Evolutionary conservation across 2,329 filamentous ascomycete genomes (phyloP), one percentile per base, ranked within the genome.

Genomic region (Hypoxylon sp.): DNA sequence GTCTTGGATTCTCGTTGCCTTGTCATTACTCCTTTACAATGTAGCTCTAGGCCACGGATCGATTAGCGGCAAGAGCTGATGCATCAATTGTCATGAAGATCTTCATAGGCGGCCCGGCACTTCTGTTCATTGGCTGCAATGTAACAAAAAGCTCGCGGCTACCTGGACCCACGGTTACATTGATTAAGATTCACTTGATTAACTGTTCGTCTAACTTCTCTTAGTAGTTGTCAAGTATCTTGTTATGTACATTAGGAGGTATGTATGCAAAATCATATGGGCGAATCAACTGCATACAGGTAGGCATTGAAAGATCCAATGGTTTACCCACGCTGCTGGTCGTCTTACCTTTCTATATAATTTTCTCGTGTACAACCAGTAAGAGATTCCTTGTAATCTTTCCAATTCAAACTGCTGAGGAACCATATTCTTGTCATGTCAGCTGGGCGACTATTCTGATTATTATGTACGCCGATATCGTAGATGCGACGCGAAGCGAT

Each of bases 41-140:
- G 38, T 42, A 53, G 55, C 52, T 40, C 44, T 12, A 16, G 42
- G 32, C 42, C 44, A 33, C 33, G 58, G 58, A 32, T 60, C 50
- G 36, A 56, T n/a, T 20, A 48, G 51, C 33, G 51, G 56, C 50
- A 7, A 28, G 18, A 24, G 51, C 46, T 61, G 49, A 51, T 36
- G 56, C 56, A 53, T 44, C 46, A 45, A 40, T 38, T 55, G 36
- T 64, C 60, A 69, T 62, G 45, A 62, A 50, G 66, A 69, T 69
- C 66, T 59, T 67, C 64, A 67, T 62, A 51, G 64, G 44, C 51
- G 50, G 55, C 56, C 40, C 51, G 52, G 52, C 52, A 64, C 38
- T 55, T 45, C 38, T n/a, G 46, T 38, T 60, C 26, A 69, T 64
- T 67, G 67, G 56, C 60, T 64, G 64, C 50, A 64, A 69, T 67